Base-by-base conservation (phyloP, 2,329 filamentous ascomycete genomes). In the Calonectria hawksworthii region DNA sequence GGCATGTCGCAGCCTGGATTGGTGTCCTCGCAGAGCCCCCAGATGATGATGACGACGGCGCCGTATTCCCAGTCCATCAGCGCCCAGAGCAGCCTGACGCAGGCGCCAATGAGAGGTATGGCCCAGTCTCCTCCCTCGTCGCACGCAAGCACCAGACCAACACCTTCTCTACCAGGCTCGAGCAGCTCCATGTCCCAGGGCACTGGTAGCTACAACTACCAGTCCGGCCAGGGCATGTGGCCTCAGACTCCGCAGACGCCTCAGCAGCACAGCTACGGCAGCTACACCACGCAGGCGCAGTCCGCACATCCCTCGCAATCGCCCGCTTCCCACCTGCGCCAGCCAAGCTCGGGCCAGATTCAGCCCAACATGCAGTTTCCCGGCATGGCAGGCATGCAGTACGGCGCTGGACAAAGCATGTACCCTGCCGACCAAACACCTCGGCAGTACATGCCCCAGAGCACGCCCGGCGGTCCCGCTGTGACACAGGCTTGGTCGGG, bases 1-100 rank as follows among this genome's bases (percentile, higher is more conserved):
- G 88, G 88, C 67, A 86, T 91, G 77, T 88, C 90, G 61, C 91
- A 92, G 78, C 89, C 92, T 21, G 87, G 87, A 64, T 88, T 92
- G 78, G 86, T 91, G n/a, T 86, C 91, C 9, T 91, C 91, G 75
- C 92, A 93, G 80, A 92, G 91, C 78, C 90, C 90, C 18, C 92
- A 93, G 83, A 88, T 92, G 86, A 92, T 94, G 90, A 92, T 92
- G 89, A 89, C 90, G 78, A 90, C 84, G 79, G 91, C 87, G 75
- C 89, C 91, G 1, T 98, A 96, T 85, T 92, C 93, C 69, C 94
- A 93, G 81, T 90, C 94, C 69, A 88, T 93, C 66, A 93, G 94
- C 82, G 90, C 93, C 44, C 94, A 94, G 82, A 93, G 92, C 81
- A 89, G 93, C 50, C 92, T 96, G 82, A 90, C 90, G 36, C 94